Percentiles rank a stretch among this genome's conserved stretches.
These are phyloP conservation scores for Acanthamoeba triangularis DNA, from an alignment of 208 protist species.

Conservation along the genomic window DNA sequence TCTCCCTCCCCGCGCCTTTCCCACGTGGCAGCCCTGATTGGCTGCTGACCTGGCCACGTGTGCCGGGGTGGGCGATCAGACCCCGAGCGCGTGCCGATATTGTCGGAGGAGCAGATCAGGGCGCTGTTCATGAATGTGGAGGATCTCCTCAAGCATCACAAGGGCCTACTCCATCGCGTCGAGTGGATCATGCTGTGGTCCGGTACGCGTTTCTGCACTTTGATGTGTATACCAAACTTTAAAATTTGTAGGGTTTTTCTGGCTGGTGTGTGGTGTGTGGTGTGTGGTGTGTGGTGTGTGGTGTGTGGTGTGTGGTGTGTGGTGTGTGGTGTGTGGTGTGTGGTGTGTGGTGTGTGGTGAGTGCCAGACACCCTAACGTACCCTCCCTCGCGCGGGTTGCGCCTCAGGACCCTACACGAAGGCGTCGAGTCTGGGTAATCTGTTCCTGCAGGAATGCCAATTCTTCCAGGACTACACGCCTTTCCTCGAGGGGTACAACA, in stretches of 20 bases:
- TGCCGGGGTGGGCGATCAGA: not conserved
- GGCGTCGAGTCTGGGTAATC: not conserved
- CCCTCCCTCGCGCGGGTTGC: too few species aligned
- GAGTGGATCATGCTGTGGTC: not conserved
- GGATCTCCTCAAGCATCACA: not conserved
- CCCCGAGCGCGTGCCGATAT: not conserved
- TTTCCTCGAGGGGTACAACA: not conserved
- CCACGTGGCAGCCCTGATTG: too few species aligned
- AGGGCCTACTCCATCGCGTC: not conserved
- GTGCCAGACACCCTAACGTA: too few species aligned
- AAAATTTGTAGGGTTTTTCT: too few species aligned
- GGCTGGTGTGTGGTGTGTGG: too few species aligned
- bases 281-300: too few species aligned
- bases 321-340: too few species aligned
- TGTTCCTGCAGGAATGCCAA: not conserved
- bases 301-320: too few species aligned
- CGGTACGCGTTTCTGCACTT: too few species aligned
- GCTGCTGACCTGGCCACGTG: not conserved
- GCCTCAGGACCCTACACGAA: not conserved
- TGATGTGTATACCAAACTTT: too few species aligned
- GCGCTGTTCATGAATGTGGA: conserved; percentile 23
- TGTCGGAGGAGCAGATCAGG: not conserved
- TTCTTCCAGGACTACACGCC: conserved; percentile 10
- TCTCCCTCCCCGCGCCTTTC: too few species aligned
- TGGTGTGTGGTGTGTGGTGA: too few species aligned